Base-by-base conservation (phyloP, 805 yeast genomes). In the Sugiyamaella floridensis region DNA sequence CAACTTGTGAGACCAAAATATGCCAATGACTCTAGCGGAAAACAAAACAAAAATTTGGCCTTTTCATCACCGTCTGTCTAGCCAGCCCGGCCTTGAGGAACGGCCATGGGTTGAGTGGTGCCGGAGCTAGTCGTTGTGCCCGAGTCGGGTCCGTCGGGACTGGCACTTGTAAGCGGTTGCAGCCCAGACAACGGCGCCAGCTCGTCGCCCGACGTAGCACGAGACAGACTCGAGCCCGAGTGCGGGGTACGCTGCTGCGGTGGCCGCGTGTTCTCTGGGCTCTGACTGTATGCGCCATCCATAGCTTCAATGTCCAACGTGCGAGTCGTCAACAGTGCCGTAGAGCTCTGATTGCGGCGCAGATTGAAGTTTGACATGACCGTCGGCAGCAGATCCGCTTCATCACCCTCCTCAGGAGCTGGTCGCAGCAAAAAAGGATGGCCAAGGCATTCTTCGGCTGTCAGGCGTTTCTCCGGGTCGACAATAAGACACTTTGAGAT, bases 401-500 rank as follows among this genome's bases (percentile, higher is more conserved):
- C 68, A 32, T 57, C 58, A 59, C 42, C 43, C 42, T 32, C 48
- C 20, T 41, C 49, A 22, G 48, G 42, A 14, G 43, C 32, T 45
- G 55, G 26, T 2, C 44, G 16, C 22, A 47, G 60, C 44, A 74
- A 59, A 52, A 72, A 78, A 4, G 79, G 77, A 61, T 81, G 86
- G 4, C 56, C 50, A 48, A 75, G 63, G 40, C 79, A 70, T 32
- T 73, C 70, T 1, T 60, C 63, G 0, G 82, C 78, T 0, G 78
- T 72, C 12, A 76, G 68, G 43, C 92, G 71, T 50, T 71, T 59
- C 0, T 54, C 50, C 0, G 79, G 72, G 57, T 80, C 77, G 2
- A 74, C 62, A 3, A 57, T 63, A 53, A 85, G 77, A 62, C 90
- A 85, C 26, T 66, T 58, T 11, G 67, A 60, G n/a, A 85, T 71